Percentiles rank a stretch among this genome's conserved stretches.
These are phyloP conservation scores for Paramarasmius palmivorus DNA, from an alignment of 1,284 basidiomycete genomes.

Conservation along the genomic window DNA sequence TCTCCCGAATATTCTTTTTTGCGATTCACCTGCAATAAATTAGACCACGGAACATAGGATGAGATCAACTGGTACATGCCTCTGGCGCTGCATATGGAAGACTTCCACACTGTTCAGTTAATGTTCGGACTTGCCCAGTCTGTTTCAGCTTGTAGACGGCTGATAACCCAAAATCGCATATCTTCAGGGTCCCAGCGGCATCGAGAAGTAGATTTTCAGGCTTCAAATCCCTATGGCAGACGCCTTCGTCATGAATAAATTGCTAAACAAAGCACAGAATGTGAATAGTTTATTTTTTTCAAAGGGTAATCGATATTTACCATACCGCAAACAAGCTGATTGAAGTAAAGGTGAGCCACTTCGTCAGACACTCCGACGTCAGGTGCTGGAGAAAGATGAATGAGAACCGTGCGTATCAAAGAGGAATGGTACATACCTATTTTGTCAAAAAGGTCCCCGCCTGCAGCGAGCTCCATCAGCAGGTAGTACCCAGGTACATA, in stretches of 20 bases:
- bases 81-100: conserved; percentile 96
- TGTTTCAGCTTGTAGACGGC: conserved; percentile 92
- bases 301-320: conserved; percentile 35
- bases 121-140: conserved; percentile 64
- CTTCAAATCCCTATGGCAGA: conserved; percentile 96
- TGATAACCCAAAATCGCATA: conserved; percentile 95
- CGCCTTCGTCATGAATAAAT: conserved; percentile 87
- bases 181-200: conserved; percentile 79
- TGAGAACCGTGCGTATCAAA: not conserved
- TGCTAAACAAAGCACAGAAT: conserved; percentile 42
- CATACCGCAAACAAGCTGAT: conserved; percentile 83
- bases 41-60: not conserved
- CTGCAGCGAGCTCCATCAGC: conserved; percentile 88
- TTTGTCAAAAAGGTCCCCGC: conserved; percentile 98
- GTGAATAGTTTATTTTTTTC: not conserved
- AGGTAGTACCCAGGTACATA: conserved; percentile 89
- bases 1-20: conserved; percentile 81
- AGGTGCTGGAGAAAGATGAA: conserved; percentile 51
- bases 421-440: conserved; percentile 66
- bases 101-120: conserved; percentile 89
- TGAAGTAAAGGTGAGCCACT: conserved; percentile 90
- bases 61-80: conserved; percentile 40
- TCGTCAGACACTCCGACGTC: conserved; percentile 89
- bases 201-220: conserved; percentile 93
- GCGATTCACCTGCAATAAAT: conserved; percentile 42